These are phyloP conservation scores for Thalia dealbata DNA, from an alignment of 176 grass and related monocot genomes.

Conservation along the genomic window DNA sequence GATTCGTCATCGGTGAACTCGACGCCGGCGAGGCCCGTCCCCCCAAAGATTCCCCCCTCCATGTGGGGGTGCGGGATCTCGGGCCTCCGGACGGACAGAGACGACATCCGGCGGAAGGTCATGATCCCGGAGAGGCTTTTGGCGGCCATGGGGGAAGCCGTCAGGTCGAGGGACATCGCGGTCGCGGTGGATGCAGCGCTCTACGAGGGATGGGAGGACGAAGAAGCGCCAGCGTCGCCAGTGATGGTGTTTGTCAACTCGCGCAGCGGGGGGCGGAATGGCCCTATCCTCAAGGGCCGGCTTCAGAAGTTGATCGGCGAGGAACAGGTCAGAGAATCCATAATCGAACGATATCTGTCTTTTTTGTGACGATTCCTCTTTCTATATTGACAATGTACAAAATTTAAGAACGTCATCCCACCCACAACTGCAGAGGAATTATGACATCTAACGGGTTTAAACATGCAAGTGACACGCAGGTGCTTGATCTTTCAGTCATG, in stretches of 20 bases:
- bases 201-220: slow-evolving; percentile 33
- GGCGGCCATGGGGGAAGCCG: slow-evolving; percentile 42
- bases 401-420: not conserved
- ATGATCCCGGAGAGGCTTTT: slow-evolving; percentile 39
- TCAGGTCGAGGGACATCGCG: slow-evolving; percentile 34
- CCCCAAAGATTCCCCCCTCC: not conserved
- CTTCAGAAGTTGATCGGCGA: slow-evolving; percentile 74
- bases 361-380: not conserved
- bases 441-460: not conserved
- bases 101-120: slow-evolving; percentile 45
- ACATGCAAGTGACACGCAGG: slow-evolving; percentile 3
- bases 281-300: slow-evolving; percentile 68
- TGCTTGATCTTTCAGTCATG: slow-evolving; percentile 19
- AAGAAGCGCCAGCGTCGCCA: slow-evolving; percentile 48
- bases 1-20: no score
- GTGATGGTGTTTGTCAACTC: slow-evolving; percentile 82
- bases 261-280: slow-evolving; percentile 72
- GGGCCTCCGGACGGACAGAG: slow-evolving; percentile 38
- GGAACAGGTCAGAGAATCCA: slow-evolving; percentile 46
- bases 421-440: not conserved
- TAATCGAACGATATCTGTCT: not conserved
- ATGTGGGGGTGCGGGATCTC: slow-evolving; percentile 47
- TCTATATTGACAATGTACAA: not conserved
- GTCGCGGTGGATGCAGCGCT: not conserved
- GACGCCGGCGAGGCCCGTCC: no score